A percentile compares a stretch with the other conserved stretches of the same genome.
phyloP scores from a whole-genome alignment of 129 eudicot species.

The Helianthus tuberosus region DNA sequence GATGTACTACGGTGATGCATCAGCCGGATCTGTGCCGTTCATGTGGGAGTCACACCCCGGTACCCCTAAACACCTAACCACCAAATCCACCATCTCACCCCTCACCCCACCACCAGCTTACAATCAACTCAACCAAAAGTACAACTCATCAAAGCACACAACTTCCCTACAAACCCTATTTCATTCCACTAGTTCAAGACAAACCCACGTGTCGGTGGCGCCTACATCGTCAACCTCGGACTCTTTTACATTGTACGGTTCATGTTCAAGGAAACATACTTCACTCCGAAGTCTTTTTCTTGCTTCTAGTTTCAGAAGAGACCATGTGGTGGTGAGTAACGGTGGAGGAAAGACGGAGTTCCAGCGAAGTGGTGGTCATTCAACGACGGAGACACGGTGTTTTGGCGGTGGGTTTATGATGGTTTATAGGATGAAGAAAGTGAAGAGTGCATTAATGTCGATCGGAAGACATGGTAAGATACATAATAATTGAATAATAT shows the following conservation, averaged over 20 bases:
- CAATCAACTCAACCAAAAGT: background rate
- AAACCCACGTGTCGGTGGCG: constrained; percentile 18
- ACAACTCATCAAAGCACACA: constrained; percentile 23
- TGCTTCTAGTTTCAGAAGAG: constrained; percentile 24
- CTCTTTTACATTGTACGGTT: constrained; percentile 17
- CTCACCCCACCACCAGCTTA: constrained; percentile 76
- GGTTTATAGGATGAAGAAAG: constrained; percentile 34
- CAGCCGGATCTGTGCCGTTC: constrained; percentile 66
- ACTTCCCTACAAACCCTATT: constrained; percentile 41
- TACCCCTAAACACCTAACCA: constrained; percentile 61
- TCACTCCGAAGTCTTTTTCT: constrained; percentile 34
- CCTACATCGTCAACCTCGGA: constrained; percentile 22
- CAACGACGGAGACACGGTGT: constrained; percentile 38
- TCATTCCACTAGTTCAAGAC: constrained; percentile 21
- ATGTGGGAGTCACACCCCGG: constrained; percentile 86
- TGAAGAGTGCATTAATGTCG: constrained; percentile 46
- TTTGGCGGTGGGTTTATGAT: constrained; percentile 40
- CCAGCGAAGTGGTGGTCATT: constrained; percentile 13
- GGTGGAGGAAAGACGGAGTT: constrained; percentile 7
- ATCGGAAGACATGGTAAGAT: constrained; percentile 42
- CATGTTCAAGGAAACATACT: constrained; percentile 2
- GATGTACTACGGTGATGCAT: constrained; percentile 59
- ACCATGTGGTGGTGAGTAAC: constrained; percentile 15
- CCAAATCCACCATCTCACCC: constrained; percentile 45
- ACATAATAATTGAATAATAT: constrained; percentile 6